A percentile compares a stretch with the other conserved stretches of the same genome.
Evolutionary conservation across 768 basidiomycete species (phyloP).

Genomic region (Imleria badia): DNA sequence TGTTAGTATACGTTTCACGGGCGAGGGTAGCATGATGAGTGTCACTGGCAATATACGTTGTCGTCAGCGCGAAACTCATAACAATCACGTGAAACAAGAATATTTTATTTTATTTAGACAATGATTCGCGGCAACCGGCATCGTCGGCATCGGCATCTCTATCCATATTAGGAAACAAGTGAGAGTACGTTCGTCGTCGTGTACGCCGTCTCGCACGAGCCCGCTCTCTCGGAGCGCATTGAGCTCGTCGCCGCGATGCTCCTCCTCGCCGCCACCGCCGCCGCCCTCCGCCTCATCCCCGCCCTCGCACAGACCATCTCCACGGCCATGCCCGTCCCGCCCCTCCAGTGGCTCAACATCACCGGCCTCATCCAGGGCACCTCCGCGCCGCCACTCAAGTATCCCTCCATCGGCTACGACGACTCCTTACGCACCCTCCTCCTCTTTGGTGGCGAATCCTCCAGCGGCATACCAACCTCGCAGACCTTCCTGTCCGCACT

Average conservation of each 20-base stretch:
- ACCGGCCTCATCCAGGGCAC: conserved; percentile 55
- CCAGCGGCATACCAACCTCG: conserved; percentile 58
- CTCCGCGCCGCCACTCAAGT: conserved; percentile 59
- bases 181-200: conserved; percentile 14
- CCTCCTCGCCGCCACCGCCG: conserved; percentile 13
- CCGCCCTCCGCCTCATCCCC: conserved; percentile 10
- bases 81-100: too few relatives aligned
- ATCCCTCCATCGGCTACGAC: conserved; percentile 65
- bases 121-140: conserved; percentile 7
- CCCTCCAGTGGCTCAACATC: conserved; percentile 67
- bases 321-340: conserved; percentile 45
- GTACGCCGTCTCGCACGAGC: conserved; percentile 16
- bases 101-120: not conserved
- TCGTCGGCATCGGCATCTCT: conserved; percentile 9
- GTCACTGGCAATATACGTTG: too few relatives aligned
- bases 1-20: conserved; percentile 38
- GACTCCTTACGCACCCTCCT: conserved; percentile 53
- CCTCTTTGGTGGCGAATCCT: conserved; percentile 76
- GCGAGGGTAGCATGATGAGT: conserved; percentile 15
- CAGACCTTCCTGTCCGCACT: conserved; percentile 64
- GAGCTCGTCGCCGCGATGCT: conserved; percentile 6
- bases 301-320: conserved; percentile 49
- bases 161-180: conserved; percentile 11
- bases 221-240: conserved; percentile 30
- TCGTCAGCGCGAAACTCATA: too few relatives aligned